Percentiles rank a stretch among this genome's conserved stretches.
phyloP scores from a whole-genome alignment of 2,329 filamentous ascomycete species.

The Thyridium curvatum region DNA sequence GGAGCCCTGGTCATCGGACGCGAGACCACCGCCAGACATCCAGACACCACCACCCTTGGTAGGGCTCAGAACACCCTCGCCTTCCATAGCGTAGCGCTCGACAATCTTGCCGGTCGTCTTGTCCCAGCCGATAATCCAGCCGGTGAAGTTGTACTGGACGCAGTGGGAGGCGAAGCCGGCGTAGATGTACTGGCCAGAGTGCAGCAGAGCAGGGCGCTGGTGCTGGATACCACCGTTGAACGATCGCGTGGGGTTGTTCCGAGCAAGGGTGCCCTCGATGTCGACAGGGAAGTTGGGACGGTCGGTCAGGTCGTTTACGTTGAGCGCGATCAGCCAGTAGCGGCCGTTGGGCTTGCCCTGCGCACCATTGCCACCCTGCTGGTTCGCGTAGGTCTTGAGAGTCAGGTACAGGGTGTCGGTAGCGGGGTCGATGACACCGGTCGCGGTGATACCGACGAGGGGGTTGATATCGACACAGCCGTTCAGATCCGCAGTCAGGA shows the following conservation, averaged over 20 bases:
- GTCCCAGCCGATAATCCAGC: conserved; percentile 41
- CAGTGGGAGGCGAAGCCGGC: conserved; percentile 45
- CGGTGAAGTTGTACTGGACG: conserved; percentile 43
- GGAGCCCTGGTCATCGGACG: conserved; percentile 37
- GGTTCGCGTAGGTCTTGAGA: conserved; percentile 39
- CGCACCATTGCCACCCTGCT: conserved; percentile 19
- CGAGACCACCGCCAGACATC: conserved; percentile 42
- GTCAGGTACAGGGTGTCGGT: conserved; percentile 43
- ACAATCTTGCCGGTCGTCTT: conserved; percentile 36
- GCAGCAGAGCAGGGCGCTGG: conserved; percentile 37
- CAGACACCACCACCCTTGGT: conserved; percentile 36
- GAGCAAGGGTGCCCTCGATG: conserved; percentile 33
- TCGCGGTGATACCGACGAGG: conserved; percentile 38
- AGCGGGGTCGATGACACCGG: conserved; percentile 42
- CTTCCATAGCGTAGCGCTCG: conserved; percentile 35
- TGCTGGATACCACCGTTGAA: conserved; percentile 42
- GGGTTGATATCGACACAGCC: conserved; percentile 42
- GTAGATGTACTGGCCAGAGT: conserved; percentile 38
- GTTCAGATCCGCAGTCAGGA: conserved; percentile 36
- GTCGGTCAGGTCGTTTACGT: conserved; percentile 35
- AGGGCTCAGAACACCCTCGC: conserved; percentile 30
- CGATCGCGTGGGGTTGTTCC: conserved; percentile 36
- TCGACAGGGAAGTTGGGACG: conserved; percentile 32
- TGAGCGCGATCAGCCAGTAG: conserved; percentile 38
- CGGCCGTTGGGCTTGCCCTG: conserved; percentile 34